Evolutionary conservation across 108 stramenopile genomes (phyloP), one percentile per base, ranked within the genome.

Genomic region (Bacterosira constricta): DNA sequence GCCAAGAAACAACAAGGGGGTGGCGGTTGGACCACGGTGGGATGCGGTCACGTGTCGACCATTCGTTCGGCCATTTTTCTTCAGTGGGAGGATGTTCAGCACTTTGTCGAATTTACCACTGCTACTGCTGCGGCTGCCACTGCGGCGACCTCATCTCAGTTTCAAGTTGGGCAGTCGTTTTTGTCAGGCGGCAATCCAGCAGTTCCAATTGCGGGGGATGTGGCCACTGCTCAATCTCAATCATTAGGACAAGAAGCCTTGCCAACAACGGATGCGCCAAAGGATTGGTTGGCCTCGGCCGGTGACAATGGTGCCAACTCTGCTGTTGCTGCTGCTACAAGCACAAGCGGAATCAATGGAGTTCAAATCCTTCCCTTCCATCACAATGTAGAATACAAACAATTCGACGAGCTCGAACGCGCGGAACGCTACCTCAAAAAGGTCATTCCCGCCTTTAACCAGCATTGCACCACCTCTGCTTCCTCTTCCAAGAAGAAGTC

Each of bases 51-150:
- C 31, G 37, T 53, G 25, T 21, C 63, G 7, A 35, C 62, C 18
- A 37, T 77, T 11, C 61, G 69, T 6, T 51, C 39, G 32, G 75
- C 70, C 49, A 71, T 77, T 31, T 77, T 75, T 52, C 44, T 75
- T 10, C 42, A 20, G 1, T 75, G 73, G 73, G 59, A 75, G 17
- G 73, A 75, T 21, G 73, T 55, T 6, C n/a, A 38, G 23, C 45
- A 45, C 26, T 75, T 66, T 39, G 73, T 75, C 25, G 73, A 75
- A 21, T 75, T 57, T 35, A 38, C 68, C 15, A 32, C 39, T n/a
- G n/a, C n/a, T n/a, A n/a, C n/a, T n/a, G n/a, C n/a, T n/a, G n/a
- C n/a, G n/a, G n/a, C n/a, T n/a, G n/a, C n/a, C n/a, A n/a, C n/a
- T n/a, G n/a, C n/a, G n/a, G n/a, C n/a, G n/a, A n/a, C n/a, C n/a